A percentile compares a stretch with the other conserved stretches of the same genome.
phyloP scores from a whole-genome alignment of 305 asterid species.

The Fraxinus sp. region DNA sequence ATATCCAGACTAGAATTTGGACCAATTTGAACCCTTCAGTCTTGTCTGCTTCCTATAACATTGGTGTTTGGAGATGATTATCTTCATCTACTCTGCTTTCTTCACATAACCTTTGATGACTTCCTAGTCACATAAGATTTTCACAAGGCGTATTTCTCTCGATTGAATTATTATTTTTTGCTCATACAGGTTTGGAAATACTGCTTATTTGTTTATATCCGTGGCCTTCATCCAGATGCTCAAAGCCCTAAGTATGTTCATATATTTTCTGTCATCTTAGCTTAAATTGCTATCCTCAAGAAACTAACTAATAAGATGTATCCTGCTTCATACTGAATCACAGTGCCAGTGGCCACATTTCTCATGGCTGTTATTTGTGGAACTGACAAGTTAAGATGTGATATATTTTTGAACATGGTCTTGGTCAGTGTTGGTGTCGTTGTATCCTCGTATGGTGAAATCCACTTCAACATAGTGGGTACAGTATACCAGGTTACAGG shows the following conservation, averaged over 20 bases:
- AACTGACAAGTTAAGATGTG: constrained; percentile 88
- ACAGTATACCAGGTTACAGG: constrained; percentile 98
- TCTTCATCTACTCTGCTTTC: constrained; percentile 1
- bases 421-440: constrained; percentile 96
- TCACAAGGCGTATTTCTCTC: constrained; percentile 7
- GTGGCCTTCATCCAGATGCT: constrained; percentile 99
- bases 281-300: constrained; percentile 20
- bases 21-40: neutral
- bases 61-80: neutral
- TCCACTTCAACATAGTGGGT: constrained; percentile 92
- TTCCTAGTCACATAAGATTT: constrained; percentile 7
- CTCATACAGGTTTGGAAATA: constrained; percentile 81
- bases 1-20: neutral
- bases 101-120: neutral
- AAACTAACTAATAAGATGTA: constrained; percentile 31
- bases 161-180: constrained; percentile 22
- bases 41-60: constrained; percentile 4
- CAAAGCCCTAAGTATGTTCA: constrained; percentile 84
- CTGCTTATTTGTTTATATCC: constrained; percentile 81
- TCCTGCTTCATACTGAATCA: constrained; percentile 31
- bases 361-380: constrained; percentile 94
- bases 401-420: constrained; percentile 86
- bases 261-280: constrained; percentile 13
- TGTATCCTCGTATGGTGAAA: constrained; percentile 95
- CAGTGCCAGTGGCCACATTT: constrained; percentile 99